Conservation (phyloP, 805 yeast species). For the Candida hungchunana region DNA sequence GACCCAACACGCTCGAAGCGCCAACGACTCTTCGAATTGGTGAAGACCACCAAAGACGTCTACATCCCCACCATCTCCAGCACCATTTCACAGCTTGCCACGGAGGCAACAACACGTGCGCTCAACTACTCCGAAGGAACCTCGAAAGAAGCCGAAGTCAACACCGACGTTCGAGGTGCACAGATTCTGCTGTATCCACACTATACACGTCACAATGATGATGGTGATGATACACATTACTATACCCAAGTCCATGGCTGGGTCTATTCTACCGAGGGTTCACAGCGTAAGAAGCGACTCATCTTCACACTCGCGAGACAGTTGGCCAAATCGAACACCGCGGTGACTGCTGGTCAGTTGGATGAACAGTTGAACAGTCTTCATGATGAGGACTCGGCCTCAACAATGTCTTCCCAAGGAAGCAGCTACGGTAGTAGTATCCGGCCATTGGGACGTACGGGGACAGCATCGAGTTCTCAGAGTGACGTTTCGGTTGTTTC, state of each 20-base stretch:
- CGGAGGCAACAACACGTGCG: constrained; percentile 35
- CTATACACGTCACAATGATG: constrained; percentile 37
- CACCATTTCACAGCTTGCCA: constrained; percentile 44
- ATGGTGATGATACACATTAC: constrained; percentile 31
- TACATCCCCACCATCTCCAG: constrained; percentile 51
- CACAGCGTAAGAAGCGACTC: constrained; percentile 66
- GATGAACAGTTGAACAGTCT: constrained; percentile 33
- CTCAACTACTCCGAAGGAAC: constrained; percentile 16
- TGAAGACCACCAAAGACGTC: constrained; percentile 51
- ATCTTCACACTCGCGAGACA: constrained; percentile 67
- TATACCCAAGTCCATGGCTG: constrained; percentile 70
- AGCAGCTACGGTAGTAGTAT: neutral
- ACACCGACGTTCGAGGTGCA: constrained; percentile 45
- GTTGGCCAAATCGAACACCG: constrained; percentile 41
- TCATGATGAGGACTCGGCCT: constrained; percentile 24
- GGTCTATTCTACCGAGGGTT: constrained; percentile 61
- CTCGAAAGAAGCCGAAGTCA: constrained; percentile 2
- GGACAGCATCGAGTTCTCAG: constrained; percentile 10
- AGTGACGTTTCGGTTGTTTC: constrained; percentile 6
- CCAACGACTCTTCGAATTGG: constrained; percentile 45
- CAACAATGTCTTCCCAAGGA: constrained; percentile 18
- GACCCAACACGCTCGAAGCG: constrained; percentile 30
- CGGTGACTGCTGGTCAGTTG: constrained; percentile 30
- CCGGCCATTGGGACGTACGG: constrained; percentile 7
- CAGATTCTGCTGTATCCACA: constrained; percentile 58